Base-by-base conservation (phyloP, 2,329 filamentous ascomycete genomes). In the Exophiala lecanii-corni region DNA sequence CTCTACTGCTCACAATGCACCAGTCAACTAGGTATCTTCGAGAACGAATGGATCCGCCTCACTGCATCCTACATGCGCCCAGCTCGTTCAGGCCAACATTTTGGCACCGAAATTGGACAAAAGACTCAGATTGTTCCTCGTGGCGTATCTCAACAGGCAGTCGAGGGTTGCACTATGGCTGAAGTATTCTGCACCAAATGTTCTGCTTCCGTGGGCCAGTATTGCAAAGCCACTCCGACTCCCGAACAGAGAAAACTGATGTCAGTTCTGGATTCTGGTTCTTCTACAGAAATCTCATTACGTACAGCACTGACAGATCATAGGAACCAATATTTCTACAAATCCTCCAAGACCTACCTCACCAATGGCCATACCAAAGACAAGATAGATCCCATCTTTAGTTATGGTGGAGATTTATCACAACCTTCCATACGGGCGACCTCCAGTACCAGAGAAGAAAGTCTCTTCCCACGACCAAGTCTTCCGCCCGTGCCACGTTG, bases 101-200 rank as follows among this genome's bases (percentile, higher is more conserved):
- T 47, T 39, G 49, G 45, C 6, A 53, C 51, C 6, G 45, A 50
- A 31, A 35, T 55, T 17, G 51, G 42, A 10, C 35, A 40, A 25
- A 47, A 39, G 18, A 53, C 49, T 5, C 47, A 53, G 32, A 30
- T 47, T 4, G 53, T 57, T 3, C 55, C 55, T 5, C 25, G 40
- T 25, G 53, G 53, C 18, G 43, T 40, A 12, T n/a, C 37, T 4
- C 47, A 54, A 26, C 45, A 42, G 20, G 36, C 39, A 0, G 49
- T 51, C 5, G 46, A 50, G 38, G 55, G 55, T 32, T 57, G 55
- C 32, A 42, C 37, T 4, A 47, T 55, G 23, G 51, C 53, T 9
- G 53, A 55, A 39, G 48, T 54, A 5, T 53, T 50, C 36, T 57
- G 55, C 39, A 43, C 39, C 17, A 50, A 48, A 30, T 57, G 55